phyloP scores from a whole-genome alignment of 345 rosid genomes.

The Arabis hirsuta region DNA sequence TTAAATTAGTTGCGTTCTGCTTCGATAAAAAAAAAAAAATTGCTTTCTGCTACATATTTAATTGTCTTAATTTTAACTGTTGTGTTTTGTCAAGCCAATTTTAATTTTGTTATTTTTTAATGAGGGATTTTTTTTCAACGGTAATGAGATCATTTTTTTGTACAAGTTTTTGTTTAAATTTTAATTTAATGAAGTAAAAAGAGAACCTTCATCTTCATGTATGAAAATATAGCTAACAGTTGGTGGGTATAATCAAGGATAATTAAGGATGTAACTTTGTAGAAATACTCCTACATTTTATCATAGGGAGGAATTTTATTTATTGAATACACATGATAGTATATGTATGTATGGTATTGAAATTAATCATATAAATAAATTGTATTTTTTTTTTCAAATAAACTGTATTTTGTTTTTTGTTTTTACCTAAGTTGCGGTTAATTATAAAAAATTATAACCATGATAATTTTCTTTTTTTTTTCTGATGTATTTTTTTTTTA shows the following conservation, averaged over 20 bases:
- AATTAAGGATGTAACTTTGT: not conserved
- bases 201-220: not conserved
- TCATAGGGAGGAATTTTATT: not conserved
- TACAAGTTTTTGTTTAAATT: slow-evolving; percentile 19
- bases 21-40: too few species aligned
- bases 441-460: not conserved
- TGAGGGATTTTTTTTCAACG: not conserved
- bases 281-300: not conserved
- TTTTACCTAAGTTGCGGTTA: not conserved
- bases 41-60: slow-evolving; percentile 36
- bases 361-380: too few species aligned
- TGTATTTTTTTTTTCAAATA: too few species aligned
- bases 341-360: too few species aligned
- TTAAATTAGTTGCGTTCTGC: slow-evolving; percentile 10
- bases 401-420: not conserved
- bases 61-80: slow-evolving; percentile 23
- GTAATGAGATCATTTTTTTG: slow-evolving; percentile 31
- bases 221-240: slow-evolving; percentile 13
- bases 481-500: too few species aligned
- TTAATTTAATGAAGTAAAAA: slow-evolving; percentile 4
- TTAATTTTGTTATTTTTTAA: not conserved
- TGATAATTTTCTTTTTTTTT: too few species aligned
- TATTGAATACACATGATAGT: not conserved
- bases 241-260: slow-evolving; percentile 19
- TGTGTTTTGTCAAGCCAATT: slow-evolving; percentile 20